A percentile compares a stretch with the other conserved stretches of the same genome.
Evolutionary conservation across 768 basidiomycete genomes (phyloP).

Genomic region (Dioszegia hungarica): DNA sequence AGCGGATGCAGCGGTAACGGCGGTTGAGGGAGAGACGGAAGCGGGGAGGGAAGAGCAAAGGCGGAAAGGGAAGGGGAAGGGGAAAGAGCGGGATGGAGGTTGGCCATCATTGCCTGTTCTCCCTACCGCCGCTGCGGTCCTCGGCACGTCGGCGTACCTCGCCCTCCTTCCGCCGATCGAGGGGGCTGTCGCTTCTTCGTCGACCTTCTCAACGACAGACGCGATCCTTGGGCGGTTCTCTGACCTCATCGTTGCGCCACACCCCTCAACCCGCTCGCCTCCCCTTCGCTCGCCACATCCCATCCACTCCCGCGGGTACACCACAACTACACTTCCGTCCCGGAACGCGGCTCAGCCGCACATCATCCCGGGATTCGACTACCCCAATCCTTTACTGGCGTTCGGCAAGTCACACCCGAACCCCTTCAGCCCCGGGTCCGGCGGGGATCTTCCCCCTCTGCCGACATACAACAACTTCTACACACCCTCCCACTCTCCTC

Average conservation of each 20-base stretch:
- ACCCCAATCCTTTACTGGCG: too few species aligned
- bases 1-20: too few species aligned
- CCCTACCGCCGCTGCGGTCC: neutral
- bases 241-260: slow-evolving; percentile 4
- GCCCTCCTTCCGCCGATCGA: slow-evolving; percentile 26
- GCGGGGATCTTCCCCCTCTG: neutral
- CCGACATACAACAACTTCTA: neutral
- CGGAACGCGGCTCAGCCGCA: neutral
- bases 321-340: neutral
- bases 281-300: slow-evolving; percentile 1
- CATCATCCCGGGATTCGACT: neutral
- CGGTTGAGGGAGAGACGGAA: too few species aligned
- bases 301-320: neutral
- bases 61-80: neutral
- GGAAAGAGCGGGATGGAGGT: neutral
- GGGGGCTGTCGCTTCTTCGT: too few species aligned
- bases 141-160: slow-evolving; percentile 8
- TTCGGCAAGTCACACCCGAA: neutral
- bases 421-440: neutral
- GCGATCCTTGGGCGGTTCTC: neutral
- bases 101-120: neutral
- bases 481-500: slow-evolving; percentile 2
- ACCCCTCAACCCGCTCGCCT: too few species aligned
- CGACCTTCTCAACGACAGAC: slow-evolving; percentile 11
- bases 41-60: too few species aligned